phyloP scores from a whole-genome alignment of 495 filamentous ascomycete genomes.

The Aspergillus coremiiformis region DNA sequence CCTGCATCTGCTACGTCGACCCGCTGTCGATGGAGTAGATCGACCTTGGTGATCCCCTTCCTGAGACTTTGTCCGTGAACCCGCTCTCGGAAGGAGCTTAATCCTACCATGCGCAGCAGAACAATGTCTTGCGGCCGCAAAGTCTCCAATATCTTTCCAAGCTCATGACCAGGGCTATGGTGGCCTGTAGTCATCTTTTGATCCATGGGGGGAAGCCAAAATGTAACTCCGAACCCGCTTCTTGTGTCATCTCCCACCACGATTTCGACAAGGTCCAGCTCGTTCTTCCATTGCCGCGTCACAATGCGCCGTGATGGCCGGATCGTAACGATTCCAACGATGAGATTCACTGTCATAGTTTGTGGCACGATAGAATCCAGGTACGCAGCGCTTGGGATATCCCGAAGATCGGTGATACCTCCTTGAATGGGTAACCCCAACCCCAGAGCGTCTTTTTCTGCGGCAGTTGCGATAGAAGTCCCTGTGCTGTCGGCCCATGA shows the following conservation, averaged over 20 bases:
- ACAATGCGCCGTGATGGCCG: slow-evolving; percentile 54
- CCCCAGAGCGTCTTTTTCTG: slow-evolving; percentile 9
- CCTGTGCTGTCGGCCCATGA: slow-evolving; percentile 17
- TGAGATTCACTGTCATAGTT: slow-evolving; percentile 70
- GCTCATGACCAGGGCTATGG: slow-evolving; percentile 23
- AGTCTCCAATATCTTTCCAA: slow-evolving; percentile 36
- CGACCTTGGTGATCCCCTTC: slow-evolving; percentile 60
- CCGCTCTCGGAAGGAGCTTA: slow-evolving; percentile 60
- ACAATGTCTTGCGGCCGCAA: slow-evolving; percentile 67
- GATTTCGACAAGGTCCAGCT: slow-evolving; percentile 62
- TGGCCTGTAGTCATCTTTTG: slow-evolving; percentile 15
- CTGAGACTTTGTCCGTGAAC: slow-evolving; percentile 74
- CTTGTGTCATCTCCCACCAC: slow-evolving; percentile 82
- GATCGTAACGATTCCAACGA: slow-evolving; percentile 70
- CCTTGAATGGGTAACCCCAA: slow-evolving; percentile 19
- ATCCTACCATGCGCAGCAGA: slow-evolving; percentile 66
- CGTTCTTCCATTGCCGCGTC: slow-evolving; percentile 40
- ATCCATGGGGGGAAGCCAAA: slow-evolving; percentile 57
- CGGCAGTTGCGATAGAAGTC: slow-evolving; percentile 13
- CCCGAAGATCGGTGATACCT: slow-evolving; percentile 54
- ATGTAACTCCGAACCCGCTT: slow-evolving; percentile 72
- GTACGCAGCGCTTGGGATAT: slow-evolving; percentile 62
- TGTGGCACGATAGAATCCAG: slow-evolving; percentile 64
- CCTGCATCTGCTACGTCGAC: slow-evolving; percentile 34
- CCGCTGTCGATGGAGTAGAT: slow-evolving; percentile 53